Percentiles rank a stretch among this genome's conserved stretches.
phyloP scores from a whole-genome alignment of 2,329 filamentous ascomycete genomes.

The Sclerotiophoma versabilis region DNA sequence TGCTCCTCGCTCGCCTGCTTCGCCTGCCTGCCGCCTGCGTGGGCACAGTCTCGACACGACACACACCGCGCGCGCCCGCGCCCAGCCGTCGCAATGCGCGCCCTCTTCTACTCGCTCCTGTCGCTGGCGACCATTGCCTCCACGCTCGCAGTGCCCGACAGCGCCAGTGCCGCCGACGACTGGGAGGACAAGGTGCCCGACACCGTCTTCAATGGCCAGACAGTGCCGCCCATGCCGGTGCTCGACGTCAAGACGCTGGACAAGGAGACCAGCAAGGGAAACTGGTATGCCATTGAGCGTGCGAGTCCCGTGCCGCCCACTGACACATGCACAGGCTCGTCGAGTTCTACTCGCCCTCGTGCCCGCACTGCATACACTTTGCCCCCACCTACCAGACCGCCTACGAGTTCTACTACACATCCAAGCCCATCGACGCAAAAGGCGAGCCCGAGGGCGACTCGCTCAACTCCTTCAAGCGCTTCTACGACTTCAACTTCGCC shows the following conservation, averaged over 20 bases:
- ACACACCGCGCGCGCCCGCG: background rate
- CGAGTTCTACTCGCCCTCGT: conserved; percentile 60
- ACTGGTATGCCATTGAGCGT: conserved; percentile 61
- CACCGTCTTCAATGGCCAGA: conserved; percentile 71
- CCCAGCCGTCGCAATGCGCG: conserved; percentile 42
- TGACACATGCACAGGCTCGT: conserved; percentile 47
- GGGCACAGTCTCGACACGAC: background rate
- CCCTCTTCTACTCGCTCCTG: conserved; percentile 45
- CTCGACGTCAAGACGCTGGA: conserved; percentile 66
- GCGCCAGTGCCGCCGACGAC: conserved; percentile 31
- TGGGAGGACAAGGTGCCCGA: conserved; percentile 40
- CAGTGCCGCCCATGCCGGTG: conserved; percentile 70
- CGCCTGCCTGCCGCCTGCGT: background rate
- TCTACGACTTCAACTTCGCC: conserved; percentile 89
- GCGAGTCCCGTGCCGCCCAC: background rate
- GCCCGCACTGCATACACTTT: conserved; percentile 77
- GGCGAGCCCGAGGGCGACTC: conserved; percentile 57
- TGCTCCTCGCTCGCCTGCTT: background rate
- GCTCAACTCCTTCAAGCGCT: conserved; percentile 75
- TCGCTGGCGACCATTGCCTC: conserved; percentile 48
- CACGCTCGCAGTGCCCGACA: conserved; percentile 32
- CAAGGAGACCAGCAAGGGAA: conserved; percentile 67
- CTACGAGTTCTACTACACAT: conserved; percentile 96
- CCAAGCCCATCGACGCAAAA: conserved; percentile 67
- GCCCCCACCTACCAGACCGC: conserved; percentile 89